Conservation (phyloP, 352 stramenopile genomes). For the Hyaloperonospora arabidopsidis region DNA sequence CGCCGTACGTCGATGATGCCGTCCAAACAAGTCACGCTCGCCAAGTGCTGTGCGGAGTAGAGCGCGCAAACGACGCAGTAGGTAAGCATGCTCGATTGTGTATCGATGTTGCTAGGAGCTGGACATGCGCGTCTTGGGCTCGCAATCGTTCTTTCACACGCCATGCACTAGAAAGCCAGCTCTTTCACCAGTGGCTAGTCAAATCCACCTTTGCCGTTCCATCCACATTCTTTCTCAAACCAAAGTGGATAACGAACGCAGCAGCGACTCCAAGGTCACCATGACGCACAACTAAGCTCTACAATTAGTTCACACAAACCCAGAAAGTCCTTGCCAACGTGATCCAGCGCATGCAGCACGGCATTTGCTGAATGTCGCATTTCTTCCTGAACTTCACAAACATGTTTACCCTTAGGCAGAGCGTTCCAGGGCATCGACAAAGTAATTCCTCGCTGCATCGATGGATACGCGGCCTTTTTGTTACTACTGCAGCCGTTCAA, state of each 20-base stretch:
- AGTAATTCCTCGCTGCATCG: conserved; percentile 19
- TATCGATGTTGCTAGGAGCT: conserved; percentile 29
- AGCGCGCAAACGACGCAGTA: conserved; percentile 36
- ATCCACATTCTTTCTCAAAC: conserved; percentile 68
- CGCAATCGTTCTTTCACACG: conserved; percentile 43
- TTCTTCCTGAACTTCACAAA: conserved; percentile 35
- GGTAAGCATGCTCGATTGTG: conserved; percentile 41
- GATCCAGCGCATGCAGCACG: conserved; percentile 54
- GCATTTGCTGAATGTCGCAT: conserved; percentile 64
- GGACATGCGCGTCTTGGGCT: conserved; percentile 30
- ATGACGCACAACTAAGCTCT: conserved; percentile 51
- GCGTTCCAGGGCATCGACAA: conserved; percentile 34
- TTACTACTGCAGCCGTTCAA: conserved; percentile 52
- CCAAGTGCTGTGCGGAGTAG: conserved; percentile 16
- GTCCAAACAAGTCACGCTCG: conserved; percentile 15
- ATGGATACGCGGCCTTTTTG: conserved; percentile 38
- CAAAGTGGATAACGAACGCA: conserved; percentile 73
- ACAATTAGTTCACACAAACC: conserved; percentile 72
- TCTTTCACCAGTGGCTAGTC: conserved; percentile 73
- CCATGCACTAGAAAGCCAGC: too few species aligned
- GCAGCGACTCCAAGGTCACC: conserved; percentile 62
- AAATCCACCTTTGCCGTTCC: conserved; percentile 69
- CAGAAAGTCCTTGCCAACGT: conserved; percentile 75
- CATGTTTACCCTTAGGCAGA: conserved; percentile 33
- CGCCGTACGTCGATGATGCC: conserved; percentile 43